Base-by-base conservation (phyloP, 805 yeast species). In the Barnettozyma sucrosica region DNA sequence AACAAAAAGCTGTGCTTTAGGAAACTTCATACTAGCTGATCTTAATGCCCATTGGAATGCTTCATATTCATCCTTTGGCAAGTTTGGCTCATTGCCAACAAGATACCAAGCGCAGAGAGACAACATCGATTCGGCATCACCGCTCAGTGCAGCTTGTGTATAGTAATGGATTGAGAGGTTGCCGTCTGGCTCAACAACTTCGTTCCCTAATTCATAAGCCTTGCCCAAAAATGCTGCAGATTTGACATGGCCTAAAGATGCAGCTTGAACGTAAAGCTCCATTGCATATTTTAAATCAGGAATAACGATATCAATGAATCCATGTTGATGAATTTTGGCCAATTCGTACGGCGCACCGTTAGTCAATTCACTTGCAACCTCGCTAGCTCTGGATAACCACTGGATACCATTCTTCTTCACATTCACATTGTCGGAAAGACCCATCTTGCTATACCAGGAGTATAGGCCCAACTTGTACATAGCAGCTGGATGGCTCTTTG, bases 51-150 rank as follows among this genome's bases (percentile, higher is more conserved):
- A 93, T 58, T 88, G 93, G 64, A 83, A 92, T 1, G 97, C 95
- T 66, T 90, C 97, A 45, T 69, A 76, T 46, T 83, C 85, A 64
- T 90, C 92, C 52, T 78, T 77, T 8, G 81, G 83, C 56, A 93
- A 74, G 41, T 77, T 78, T n/a, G 93, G 90, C 30, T 85, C 90
- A 30, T 87, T 82, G 0, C 99, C 99, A 24, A 89, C 84, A 65
- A 92, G 72, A 63, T 92, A 93, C 97, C 98, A 93, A 1, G 97
- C 97, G 65, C 97, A 90, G 70, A 92, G 72, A 2, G 96, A 90
- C 59, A 92, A 72, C 96, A 92, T 93, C 10, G 96, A 83, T 42
- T 78, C 81, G 1, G 95, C 77, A 64, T 93, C 96, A 7, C 96
- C 97, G 4, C 83, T 83, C 26, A 83, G 64, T 0, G 98, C 97